Evolutionary conservation across 2,329 filamentous ascomycete species (phyloP), one percentile per base, ranked within the genome.

Genomic region (Amylocarpus encephaloides): DNA sequence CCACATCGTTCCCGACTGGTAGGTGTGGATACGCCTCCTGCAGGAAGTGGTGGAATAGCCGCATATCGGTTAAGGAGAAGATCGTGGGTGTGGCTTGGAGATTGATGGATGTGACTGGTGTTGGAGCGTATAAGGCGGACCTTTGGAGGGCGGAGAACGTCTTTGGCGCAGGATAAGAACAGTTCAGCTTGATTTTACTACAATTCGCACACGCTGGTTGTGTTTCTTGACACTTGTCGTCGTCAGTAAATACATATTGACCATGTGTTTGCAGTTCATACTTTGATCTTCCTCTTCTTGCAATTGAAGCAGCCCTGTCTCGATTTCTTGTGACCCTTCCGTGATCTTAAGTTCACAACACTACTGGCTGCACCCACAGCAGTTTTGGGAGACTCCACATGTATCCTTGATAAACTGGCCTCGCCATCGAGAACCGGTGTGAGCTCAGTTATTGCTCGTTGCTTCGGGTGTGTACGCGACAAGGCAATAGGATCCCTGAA

Each of bases 31-130:
- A 80, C 56, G 79, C 82, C 33, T 74, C 71, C 26, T 77, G 67
- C 13, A 85, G 67, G 57, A 85, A 85, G 63, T 85, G 80, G 62
- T 85, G 82, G 58, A 85, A 85, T 63, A 85, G 76, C 34, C 80
- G 76, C 81, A 86, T 83, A 59, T 85, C 82, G 44, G 79, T 75
- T 49, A 82, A 59, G 46, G 72, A 80, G 61, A 83, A 82, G 0
- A 81, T 64, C 2, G 76, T 78, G n/a, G 79, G 72, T 55, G 77
- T 55, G 75, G 68, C 54, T 76, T 59, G 58, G 18, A 50, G 51
- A 34, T 46, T 50, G 38, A 50, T 41, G 16, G 54, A 39, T 10
- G 30, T 34, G 2, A 55, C 39, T 13, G 52, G 43, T 26, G 13
- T 53, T 6, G 51, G 46, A 7, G 50, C 33, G 19, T 46, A 43